Conservation (phyloP, 2,329 filamentous ascomycete species). For the Colletotrichum lini region DNA sequence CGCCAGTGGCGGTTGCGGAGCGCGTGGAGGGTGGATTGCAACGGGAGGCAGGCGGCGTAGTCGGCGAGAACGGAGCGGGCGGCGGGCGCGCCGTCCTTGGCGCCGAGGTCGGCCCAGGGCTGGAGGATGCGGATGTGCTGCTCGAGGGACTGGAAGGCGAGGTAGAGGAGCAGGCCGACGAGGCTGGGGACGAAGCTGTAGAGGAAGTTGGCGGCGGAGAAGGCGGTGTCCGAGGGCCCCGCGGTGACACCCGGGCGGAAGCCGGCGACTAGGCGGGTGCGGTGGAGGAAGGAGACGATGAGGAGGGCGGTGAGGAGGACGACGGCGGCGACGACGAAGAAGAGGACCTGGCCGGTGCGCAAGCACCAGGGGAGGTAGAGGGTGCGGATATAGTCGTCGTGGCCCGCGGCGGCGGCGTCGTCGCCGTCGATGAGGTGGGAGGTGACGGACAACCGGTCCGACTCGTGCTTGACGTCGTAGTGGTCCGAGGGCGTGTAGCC, state of each 20-base stretch:
- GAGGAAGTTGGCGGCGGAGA: conserved; percentile 89
- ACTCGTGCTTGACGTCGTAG: conserved; percentile 45
- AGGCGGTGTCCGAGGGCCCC: conserved; percentile 72
- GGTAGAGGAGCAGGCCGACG: conserved; percentile 76
- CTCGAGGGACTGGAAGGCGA: conserved; percentile 78
- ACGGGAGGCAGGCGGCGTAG: conserved; percentile 77
- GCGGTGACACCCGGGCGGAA: conserved; percentile 80
- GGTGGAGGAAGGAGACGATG: conserved; percentile 82
- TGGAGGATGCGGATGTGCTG: conserved; percentile 75
- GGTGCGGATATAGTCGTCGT: conserved; percentile 62
- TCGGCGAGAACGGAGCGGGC: conserved; percentile 77
- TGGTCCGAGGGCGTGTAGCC: conserved; percentile 41
- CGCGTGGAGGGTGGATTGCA: conserved; percentile 72
- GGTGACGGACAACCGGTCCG: conserved; percentile 45
- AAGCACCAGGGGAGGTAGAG: conserved; percentile 85
- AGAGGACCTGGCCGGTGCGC: conserved; percentile 74
- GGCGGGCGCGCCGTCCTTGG: conserved; percentile 71
- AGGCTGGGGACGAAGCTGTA: conserved; percentile 83
- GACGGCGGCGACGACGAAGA: conserved; percentile 73
- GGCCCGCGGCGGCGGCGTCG: conserved; percentile 47
- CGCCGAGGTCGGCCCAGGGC: conserved; percentile 76
- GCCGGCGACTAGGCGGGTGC: conserved; percentile 75
- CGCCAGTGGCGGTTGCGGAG: conserved; percentile 74
- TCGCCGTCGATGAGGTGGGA: conserved; percentile 51
- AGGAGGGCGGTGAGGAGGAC: conserved; percentile 79